These are phyloP conservation scores for Cyclostephanos tholiformis DNA, from an alignment of 108 stramenopile species.

Conservation along the genomic window DNA sequence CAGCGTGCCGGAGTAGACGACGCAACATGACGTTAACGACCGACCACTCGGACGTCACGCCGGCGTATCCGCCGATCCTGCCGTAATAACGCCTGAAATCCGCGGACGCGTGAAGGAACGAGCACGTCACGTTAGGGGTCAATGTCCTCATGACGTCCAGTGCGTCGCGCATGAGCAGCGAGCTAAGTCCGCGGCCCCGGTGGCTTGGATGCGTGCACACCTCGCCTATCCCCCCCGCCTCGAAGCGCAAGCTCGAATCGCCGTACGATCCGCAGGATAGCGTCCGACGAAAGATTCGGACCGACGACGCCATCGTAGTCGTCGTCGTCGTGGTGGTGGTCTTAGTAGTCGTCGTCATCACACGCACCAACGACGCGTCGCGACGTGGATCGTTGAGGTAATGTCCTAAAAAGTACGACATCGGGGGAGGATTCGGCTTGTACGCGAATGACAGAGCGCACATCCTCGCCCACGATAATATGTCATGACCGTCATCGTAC, in stretches of 20 bases:
- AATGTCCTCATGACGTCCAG: slow-evolving; percentile 57
- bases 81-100: slow-evolving; percentile 68
- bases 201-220: slow-evolving; percentile 66
- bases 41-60: slow-evolving; percentile 58
- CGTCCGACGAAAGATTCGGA: slow-evolving; percentile 62
- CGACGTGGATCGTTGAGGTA: slow-evolving; percentile 71
- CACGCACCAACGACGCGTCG: slow-evolving; percentile 52
- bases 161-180: slow-evolving; percentile 57
- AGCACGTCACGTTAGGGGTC: slow-evolving; percentile 37
- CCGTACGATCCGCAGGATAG: slow-evolving; percentile 37
- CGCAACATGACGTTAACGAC: slow-evolving; percentile 23
- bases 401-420: slow-evolving; percentile 71
- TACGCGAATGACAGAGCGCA: slow-evolving; percentile 72
- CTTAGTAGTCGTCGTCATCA: slow-evolving; percentile 13
- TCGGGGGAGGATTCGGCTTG: slow-evolving; percentile 66
- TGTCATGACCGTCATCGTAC: slow-evolving; percentile 14
- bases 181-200: slow-evolving; percentile 64
- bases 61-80: slow-evolving; percentile 52
- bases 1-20: neutral
- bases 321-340: neutral
- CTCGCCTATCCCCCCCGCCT: slow-evolving; percentile 79
- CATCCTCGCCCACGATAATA: slow-evolving; percentile 61
- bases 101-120: slow-evolving; percentile 71
- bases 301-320: slow-evolving; percentile 62
- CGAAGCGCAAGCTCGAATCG: neutral